These are phyloP conservation scores for Alternaria viburni DNA, from an alignment of 2,329 filamentous ascomycete genomes.

Conservation along the genomic window DNA sequence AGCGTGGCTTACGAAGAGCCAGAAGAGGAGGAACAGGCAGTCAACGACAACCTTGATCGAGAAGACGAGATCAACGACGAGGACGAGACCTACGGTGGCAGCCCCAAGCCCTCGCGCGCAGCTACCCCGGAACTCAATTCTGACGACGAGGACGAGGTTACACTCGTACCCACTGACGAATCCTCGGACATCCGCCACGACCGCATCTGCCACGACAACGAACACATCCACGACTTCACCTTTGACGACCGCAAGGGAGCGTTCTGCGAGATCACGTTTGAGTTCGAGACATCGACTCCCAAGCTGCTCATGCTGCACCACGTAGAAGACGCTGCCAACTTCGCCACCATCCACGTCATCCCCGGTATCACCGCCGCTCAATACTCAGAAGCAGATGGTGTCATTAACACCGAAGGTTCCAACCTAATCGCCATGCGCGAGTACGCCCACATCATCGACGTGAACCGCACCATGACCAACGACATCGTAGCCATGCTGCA, in stretches of 20 bases:
- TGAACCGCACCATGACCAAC: slow-evolving; percentile 87
- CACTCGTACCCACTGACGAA: slow-evolving; percentile 35
- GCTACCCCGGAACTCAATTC: slow-evolving; percentile 39
- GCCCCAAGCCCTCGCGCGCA: slow-evolving; percentile 48
- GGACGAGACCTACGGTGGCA: slow-evolving; percentile 60
- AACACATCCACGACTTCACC: slow-evolving; percentile 75
- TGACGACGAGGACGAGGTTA: slow-evolving; percentile 34
- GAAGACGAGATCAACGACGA: slow-evolving; percentile 58
- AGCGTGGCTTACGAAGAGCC: slow-evolving; percentile 89
- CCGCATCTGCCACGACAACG: slow-evolving; percentile 54
- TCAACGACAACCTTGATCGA: slow-evolving; percentile 68
- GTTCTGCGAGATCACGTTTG: slow-evolving; percentile 81
- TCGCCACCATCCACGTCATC: slow-evolving; percentile 87
- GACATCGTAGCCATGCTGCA: slow-evolving; percentile 85
- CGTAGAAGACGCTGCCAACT: slow-evolving; percentile 79
- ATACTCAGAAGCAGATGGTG: slow-evolving; percentile 53
- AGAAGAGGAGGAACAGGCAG: slow-evolving; percentile 85
- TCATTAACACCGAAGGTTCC: slow-evolving; percentile 79
- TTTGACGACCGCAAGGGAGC: slow-evolving; percentile 77
- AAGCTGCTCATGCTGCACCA: slow-evolving; percentile 94
- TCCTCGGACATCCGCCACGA: slow-evolving; percentile 39
- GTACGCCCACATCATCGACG: slow-evolving; percentile 83
- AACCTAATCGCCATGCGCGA: slow-evolving; percentile 92
- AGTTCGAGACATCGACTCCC: slow-evolving; percentile 78
- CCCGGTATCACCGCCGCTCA: slow-evolving; percentile 76